Evolutionary conservation across 148 eudicot species (phyloP), one percentile per base, ranked within the genome.

Genomic region (Camellia granthamiana): DNA sequence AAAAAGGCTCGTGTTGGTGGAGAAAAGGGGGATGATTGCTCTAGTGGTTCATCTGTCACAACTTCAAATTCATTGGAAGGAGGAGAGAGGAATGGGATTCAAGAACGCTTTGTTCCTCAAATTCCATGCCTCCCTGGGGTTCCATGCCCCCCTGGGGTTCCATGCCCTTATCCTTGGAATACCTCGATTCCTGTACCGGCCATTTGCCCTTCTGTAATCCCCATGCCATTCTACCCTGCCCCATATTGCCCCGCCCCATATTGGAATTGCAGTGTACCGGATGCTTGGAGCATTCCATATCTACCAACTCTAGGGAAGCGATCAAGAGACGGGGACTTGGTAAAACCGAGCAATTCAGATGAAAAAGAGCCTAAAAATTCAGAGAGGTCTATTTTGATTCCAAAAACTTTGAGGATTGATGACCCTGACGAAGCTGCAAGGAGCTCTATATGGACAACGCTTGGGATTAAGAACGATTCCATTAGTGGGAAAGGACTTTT

Each of bases 351-450:
- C 16, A 81, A 77, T 62, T 51, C 64, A 1, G 89, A 84, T 58
- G 82, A 56, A 5, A 77, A 68, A 72, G 85, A 83, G 6, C 6
- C 44, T n/a, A 91, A 71, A 83, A 78, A 55, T 74, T 83, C 85
- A 10, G 82, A 78, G 52, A 69, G 79, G 3, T 77, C 88, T 23
- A 84, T 95, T 67, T 66, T 95, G 83, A 90, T 92, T 54, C 98
- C 97, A 0, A 95, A 93, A 80, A 95, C 92, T 6, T 85, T 95
- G 81, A 88, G 99, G 81, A 92, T 95, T 7, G 95, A 93, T 78
- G 98, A 95, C 74, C 98, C 93, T 6, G 98, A 95, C 72, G 99
- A 92, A 76, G 95, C 99, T 30, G 97, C 97, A 44, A 95, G 82
- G 87, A 93, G 99, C 84, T 92, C 99, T 19, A 93, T 95, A 86